A percentile compares a stretch with the other conserved stretches of the same genome.
phyloP scores from a whole-genome alignment of 208 protist genomes.

The Angomonas desouzai region DNA sequence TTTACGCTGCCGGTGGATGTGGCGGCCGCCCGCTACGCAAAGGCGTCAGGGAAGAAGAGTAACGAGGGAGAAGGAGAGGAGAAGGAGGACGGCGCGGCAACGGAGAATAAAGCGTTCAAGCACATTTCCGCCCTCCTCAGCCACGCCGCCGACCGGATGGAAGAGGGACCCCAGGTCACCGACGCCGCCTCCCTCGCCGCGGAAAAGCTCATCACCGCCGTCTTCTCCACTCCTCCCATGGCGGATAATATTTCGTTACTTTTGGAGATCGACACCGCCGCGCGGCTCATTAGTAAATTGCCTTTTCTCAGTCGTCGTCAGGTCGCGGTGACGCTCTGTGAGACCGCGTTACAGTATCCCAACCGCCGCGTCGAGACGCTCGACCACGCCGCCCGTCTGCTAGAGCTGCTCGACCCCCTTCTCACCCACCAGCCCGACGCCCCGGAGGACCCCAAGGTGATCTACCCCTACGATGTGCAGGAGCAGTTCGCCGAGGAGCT shows the following conservation, averaged over 20 bases:
- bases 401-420: conserved; percentile 84
- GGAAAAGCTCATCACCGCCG: conserved; percentile 25
- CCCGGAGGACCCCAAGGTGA: conserved; percentile 21
- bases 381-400: conserved; percentile 64
- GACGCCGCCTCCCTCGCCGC: conserved; percentile 24
- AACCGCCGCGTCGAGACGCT: conserved; percentile 32
- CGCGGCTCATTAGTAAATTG: conserved; percentile 49
- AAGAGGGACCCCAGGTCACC: conserved; percentile 17
- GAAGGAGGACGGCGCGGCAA: conserved; percentile 5
- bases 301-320: conserved; percentile 51
- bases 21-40: background rate
- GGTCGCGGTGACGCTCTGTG: conserved; percentile 54
- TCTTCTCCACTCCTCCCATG: conserved; percentile 23
- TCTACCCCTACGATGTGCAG: conserved; percentile 38
- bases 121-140: conserved; percentile 17
- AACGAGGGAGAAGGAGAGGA: background rate
- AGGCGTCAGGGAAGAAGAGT: background rate
- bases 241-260: conserved; percentile 28
- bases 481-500: conserved; percentile 93
- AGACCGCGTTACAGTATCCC: conserved; percentile 29
- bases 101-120: conserved; percentile 14
- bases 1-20: conserved; percentile 4
- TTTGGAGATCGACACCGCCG: conserved; percentile 67
- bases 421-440: conserved; percentile 66
- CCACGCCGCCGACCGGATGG: conserved; percentile 12